These are phyloP conservation scores for Hericium rajendrae DNA, from an alignment of 768 basidiomycete species.

Conservation along the genomic window DNA sequence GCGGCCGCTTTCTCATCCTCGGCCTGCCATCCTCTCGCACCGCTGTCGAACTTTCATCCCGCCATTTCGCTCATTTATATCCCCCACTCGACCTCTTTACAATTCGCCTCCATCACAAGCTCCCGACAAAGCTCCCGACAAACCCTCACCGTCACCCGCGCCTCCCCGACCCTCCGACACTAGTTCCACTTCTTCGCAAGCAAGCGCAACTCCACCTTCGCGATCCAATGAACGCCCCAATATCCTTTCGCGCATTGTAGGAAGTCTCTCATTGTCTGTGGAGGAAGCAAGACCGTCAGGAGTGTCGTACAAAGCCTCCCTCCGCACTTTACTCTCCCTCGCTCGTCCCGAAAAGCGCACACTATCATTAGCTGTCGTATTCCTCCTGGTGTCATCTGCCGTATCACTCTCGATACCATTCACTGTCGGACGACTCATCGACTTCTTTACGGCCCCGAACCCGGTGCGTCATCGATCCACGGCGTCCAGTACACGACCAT, in stretches of 20 bases:
- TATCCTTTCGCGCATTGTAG: background rate
- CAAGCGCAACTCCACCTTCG: background rate
- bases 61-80: too few species aligned
- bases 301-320: constrained; percentile 42
- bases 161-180: background rate
- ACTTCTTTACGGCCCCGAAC: constrained; percentile 71
- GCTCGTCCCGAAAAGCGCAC: constrained; percentile 78
- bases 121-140: background rate
- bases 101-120: too few species aligned
- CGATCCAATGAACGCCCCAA: background rate
- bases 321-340: constrained; percentile 66
- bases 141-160: background rate
- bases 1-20: too few species aligned
- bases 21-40: too few species aligned
- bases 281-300: too few species aligned
- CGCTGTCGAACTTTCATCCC: too few species aligned
- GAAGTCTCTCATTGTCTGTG: background rate
- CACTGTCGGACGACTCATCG: constrained; percentile 89
- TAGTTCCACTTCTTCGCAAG: background rate
- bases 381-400: constrained; percentile 78
- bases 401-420: constrained; percentile 91
- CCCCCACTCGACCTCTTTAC: too few species aligned
- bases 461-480: constrained; percentile 34
- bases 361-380: constrained; percentile 62
- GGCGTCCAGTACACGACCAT: background rate